Percentiles rank a stretch among this genome's conserved stretches.
These are phyloP conservation scores for Ceratocystis colombiana DNA, from an alignment of 2,329 filamentous ascomycete species.

Conservation along the genomic window DNA sequence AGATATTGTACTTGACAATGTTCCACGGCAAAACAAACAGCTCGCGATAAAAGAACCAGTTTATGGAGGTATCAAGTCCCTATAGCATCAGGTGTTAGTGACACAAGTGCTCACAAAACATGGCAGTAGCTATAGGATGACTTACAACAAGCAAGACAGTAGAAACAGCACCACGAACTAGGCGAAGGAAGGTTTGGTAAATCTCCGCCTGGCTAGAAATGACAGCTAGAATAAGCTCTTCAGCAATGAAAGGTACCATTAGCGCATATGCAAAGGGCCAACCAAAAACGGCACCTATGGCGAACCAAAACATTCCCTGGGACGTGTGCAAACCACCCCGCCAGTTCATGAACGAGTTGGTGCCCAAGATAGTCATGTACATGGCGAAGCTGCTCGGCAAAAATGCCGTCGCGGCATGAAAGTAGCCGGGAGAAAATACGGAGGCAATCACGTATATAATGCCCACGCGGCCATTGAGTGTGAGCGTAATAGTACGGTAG, in stretches of 20 bases:
- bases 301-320: slow-evolving; percentile 82
- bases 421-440: slow-evolving; percentile 78
- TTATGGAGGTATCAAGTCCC: slow-evolving; percentile 59
- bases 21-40: slow-evolving; percentile 72
- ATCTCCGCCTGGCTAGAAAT: slow-evolving; percentile 50
- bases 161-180: slow-evolving; percentile 57
- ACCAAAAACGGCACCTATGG: slow-evolving; percentile 70
- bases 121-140: not conserved
- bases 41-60: slow-evolving; percentile 78
- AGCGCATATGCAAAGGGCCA: slow-evolving; percentile 92
- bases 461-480: slow-evolving; percentile 72
- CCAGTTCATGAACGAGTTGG: slow-evolving; percentile 86
- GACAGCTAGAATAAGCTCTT: slow-evolving; percentile 55
- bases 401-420: slow-evolving; percentile 78
- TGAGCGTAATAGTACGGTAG: slow-evolving; percentile 65
- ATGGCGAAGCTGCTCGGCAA: slow-evolving; percentile 94
- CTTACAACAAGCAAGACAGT: slow-evolving; percentile 60
- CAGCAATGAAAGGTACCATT: slow-evolving; percentile 66
- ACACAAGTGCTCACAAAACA: not conserved
- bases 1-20: slow-evolving; percentile 92
- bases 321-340: slow-evolving; percentile 67
- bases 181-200: slow-evolving; percentile 48
- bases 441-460: slow-evolving; percentile 72
- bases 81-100: slow-evolving; percentile 32
- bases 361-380: slow-evolving; percentile 81